Percentiles rank a stretch among this genome's conserved stretches.
Evolutionary conservation across 2,329 filamentous ascomycete genomes (phyloP).

Genomic region (Emydomyces testavorans): DNA sequence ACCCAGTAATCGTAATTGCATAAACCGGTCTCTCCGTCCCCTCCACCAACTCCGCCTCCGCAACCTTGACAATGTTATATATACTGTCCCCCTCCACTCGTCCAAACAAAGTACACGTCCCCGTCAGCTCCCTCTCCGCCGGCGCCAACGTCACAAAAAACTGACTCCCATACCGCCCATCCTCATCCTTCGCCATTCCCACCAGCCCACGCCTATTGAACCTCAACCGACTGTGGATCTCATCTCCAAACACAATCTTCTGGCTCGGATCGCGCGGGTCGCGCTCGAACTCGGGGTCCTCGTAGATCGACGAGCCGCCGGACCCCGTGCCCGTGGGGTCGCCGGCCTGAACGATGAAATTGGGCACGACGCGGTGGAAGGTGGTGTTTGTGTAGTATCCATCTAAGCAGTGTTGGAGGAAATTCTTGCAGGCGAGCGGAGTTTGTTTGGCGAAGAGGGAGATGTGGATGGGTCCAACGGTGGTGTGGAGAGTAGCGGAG

Average conservation of each 20-base stretch:
- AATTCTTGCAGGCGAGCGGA: conserved; percentile 84
- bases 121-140: conserved; percentile 71
- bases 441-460: conserved; percentile 93
- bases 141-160: conserved; percentile 87
- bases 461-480: conserved; percentile 74
- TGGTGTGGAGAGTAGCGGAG: conserved; percentile 83
- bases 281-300: conserved; percentile 51
- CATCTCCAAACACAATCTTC: conserved; percentile 65
- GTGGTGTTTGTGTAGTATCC: conserved; percentile 90
- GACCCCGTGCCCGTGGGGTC: conserved; percentile 88
- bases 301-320: conserved; percentile 84
- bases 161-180: conserved; percentile 80
- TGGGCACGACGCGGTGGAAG: conserved; percentile 84
- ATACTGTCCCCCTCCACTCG: conserved; percentile 87
- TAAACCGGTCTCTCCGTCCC: conserved; percentile 75
- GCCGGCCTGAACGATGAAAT: conserved; percentile 88
- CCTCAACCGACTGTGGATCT: conserved; percentile 83
- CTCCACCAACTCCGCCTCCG: conserved; percentile 69
- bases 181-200: conserved; percentile 75
- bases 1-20: conserved; percentile 57
- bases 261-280: conserved; percentile 40
- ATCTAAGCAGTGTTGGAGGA: conserved; percentile 86
- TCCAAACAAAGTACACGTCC: conserved; percentile 88
- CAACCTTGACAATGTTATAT: conserved; percentile 90
- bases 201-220: conserved; percentile 83